Percentiles rank a stretch among this genome's conserved stretches.
Conservation (phyloP, 1,284 basidiomycete species). For the Hymenochaete sp. region DNA sequence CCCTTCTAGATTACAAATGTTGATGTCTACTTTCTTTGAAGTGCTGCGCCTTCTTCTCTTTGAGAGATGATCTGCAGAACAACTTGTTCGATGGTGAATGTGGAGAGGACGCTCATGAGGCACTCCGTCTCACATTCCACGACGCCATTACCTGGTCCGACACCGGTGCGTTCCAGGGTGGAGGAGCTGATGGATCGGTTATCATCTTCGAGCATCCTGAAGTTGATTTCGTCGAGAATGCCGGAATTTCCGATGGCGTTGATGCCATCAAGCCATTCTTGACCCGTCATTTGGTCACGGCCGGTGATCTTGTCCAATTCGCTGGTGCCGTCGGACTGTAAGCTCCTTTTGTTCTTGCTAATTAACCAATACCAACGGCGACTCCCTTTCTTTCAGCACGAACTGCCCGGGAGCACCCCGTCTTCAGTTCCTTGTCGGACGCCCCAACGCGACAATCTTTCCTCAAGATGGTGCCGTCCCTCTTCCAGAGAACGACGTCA, state of each 20-base stretch:
- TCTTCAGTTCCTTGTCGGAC: conserved; percentile 23
- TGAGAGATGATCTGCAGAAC: conserved; percentile 20
- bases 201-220: conserved; percentile 14
- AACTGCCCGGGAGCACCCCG: conserved; percentile 28
- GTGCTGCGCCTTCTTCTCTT: conserved; percentile 21
- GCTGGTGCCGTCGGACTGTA: conserved; percentile 25
- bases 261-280: conserved; percentile 23
- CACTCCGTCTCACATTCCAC: conserved; percentile 22
- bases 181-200: conserved; percentile 18
- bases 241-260: conserved; percentile 25
- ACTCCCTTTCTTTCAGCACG: conserved; percentile 20
- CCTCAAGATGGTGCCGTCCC: conserved; percentile 24
- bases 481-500: conserved; percentile 23
- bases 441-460: conserved; percentile 21
- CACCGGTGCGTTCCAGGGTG: conserved; percentile 10
- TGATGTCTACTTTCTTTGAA: background rate
- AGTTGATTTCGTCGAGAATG: conserved; percentile 22
- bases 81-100: conserved; percentile 19
- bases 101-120: conserved; percentile 20
- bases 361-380: conserved; percentile 30
- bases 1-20: background rate
- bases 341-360: conserved; percentile 16
- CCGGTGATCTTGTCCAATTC: conserved; percentile 27
- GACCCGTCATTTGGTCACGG: conserved; percentile 21
- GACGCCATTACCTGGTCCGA: conserved; percentile 22